phyloP scores from a whole-genome alignment of 352 stramenopile genomes.

The Phytophthora foliorum region DNA sequence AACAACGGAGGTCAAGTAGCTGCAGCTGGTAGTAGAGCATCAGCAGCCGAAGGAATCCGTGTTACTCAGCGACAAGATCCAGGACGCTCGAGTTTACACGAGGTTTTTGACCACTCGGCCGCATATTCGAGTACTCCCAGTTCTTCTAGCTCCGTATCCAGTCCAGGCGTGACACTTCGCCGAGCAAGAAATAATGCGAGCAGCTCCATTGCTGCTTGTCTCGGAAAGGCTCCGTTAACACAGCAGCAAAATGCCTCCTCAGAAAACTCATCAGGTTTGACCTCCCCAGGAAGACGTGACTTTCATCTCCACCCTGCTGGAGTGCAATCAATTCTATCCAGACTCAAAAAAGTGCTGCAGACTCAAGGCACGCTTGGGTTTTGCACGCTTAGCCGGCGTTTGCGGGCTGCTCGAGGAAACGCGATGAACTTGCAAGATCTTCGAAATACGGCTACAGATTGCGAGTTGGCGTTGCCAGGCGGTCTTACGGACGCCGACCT shows the following conservation, averaged over 20 bases:
- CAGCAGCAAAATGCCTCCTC: conserved; percentile 6
- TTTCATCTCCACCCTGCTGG: conserved; percentile 52
- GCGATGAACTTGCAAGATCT: conserved; percentile 84
- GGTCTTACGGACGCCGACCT: conserved; percentile 62
- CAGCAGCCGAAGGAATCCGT: conserved; percentile 26
- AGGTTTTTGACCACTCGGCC: conserved; percentile 67
- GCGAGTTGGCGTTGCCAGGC: conserved; percentile 50
- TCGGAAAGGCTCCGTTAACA: conserved; percentile 32
- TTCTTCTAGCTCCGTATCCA: conserved; percentile 16
- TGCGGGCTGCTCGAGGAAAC: conserved; percentile 48
- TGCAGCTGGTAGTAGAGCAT: neutral
- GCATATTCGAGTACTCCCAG: conserved; percentile 11
- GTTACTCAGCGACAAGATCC: conserved; percentile 21
- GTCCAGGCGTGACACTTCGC: conserved; percentile 36
- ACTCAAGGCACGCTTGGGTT: conserved; percentile 76
- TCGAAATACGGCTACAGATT: conserved; percentile 65
- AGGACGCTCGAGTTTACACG: conserved; percentile 53
- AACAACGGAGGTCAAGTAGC: conserved; percentile 38
- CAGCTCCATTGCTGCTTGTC: conserved; percentile 61
- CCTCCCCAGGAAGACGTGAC: conserved; percentile 29
- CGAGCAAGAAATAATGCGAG: conserved; percentile 62
- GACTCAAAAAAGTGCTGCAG: conserved; percentile 60
- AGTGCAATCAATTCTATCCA: conserved; percentile 67
- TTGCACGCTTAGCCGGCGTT: conserved; percentile 69
- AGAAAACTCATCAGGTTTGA: conserved; percentile 16